Base-by-base conservation (phyloP, 2,329 filamentous ascomycete genomes). In the Pestalotiopsis sp. region DNA sequence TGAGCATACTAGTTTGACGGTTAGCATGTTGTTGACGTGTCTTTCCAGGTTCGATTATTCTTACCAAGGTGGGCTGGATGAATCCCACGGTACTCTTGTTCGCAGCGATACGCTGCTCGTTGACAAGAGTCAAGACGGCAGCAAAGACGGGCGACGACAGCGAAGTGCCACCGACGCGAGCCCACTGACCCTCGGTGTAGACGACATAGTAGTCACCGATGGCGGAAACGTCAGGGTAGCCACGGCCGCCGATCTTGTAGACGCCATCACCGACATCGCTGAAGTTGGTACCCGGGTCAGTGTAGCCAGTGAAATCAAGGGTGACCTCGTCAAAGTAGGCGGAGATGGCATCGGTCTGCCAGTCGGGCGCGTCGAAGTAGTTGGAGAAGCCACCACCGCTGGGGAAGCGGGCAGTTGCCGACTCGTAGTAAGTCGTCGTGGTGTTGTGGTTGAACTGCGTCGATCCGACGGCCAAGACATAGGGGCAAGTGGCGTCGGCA, bases 111-210 rank as follows among this genome's bases (percentile, higher is more conserved):
- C 65, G 65, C 88, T 86, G 87, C 72, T 91, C 89, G 72, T 92
- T 92, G 68, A 92, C 79, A 4, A 92, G 83, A 1, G 86, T 82
- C 56, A 92, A 80, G 62, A 92, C 82, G 6, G 83, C 86, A 0
- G 87, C 86, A 27, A 88, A 87, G 0, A 88, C 80, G 0, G 91
- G 91, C 0, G 87, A 79, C 0, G 89, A 85, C 39, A 88, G 86
- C 27, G 83, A 85, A 4, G 85, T 87, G 12, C 88, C 87, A n/a
- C 82, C 83, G 27, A 76, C 70, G 17, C 70, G 70, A 23, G 72
- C 72, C 72, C 74, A 87, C 74, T 5, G 73, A 70, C 72, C 77
- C 65, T 74, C 72, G 17, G 74, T 68, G 4, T 74, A 71, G 2
- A 78, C 72, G 6, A 77, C 68, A 59, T 75, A 74, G 20, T 74